Base-by-base conservation (phyloP, 192 early-diverging fungal genomes). In the Lunasporangiospora selenospora region DNA sequence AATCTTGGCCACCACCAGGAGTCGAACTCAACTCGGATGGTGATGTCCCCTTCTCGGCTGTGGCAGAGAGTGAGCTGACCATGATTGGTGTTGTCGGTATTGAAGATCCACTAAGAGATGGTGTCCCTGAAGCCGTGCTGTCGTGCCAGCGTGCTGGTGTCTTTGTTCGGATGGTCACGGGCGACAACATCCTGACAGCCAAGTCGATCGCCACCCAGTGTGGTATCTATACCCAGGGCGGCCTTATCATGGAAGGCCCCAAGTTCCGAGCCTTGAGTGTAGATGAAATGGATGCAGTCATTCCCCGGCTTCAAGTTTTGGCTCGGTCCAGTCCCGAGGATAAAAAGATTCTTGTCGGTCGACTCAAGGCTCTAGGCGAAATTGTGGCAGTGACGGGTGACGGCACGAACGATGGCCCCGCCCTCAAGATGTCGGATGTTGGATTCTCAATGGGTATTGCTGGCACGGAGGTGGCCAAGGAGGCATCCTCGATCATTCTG, bases 381-480 rank as follows among this genome's bases (percentile, higher is more conserved):
- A 93, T 96, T 43, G 98, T 99, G 6, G 95, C 98, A 0, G 97
- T 99, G 0, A 99, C 97, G 37, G 98, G 98, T 29, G 98, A 99
- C 80, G 98, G 98, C 10, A 98, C 98, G n/a, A 99, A 99, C 75
- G 98, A 99, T 75, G 98, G 92, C 0, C 91, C 91, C 15, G 98
- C 98, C 9, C 80, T 99, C 44, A 94, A 94, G 69, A 80, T 86
- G 43, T 93, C 98, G 43, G 95, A 98, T 66, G 95, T 99, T 36
- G 98, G 98, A 10, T 99, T 99, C 77, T 88, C 88, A 29, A 99
- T 99, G 98, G 98, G 98, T 23, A 99, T 99, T 77, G 90, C 98
- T 7, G 98, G 98, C 32, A 99, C 97, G 8, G 96, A 98, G 71
- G 96, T 99, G 16, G 98, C 98, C 43, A 99, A 99, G 79, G 98